A percentile compares a stretch with the other conserved stretches of the same genome.
Evolutionary conservation across 208 protist species (phyloP).

Genomic region (Borovskyia barvae): DNA sequence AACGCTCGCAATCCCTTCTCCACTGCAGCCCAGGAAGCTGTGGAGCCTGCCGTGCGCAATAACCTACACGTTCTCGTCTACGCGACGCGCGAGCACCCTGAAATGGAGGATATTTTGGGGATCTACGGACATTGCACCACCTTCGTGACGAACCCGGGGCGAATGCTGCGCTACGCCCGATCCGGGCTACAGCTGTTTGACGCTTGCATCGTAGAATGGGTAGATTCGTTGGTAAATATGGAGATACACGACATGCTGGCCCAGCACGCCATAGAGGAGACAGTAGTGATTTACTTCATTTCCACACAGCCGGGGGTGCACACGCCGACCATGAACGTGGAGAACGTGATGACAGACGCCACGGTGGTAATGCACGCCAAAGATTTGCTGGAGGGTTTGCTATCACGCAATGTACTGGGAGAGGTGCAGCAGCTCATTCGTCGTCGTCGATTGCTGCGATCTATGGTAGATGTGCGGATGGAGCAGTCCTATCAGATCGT

Average conservation of each 20-base stretch:
- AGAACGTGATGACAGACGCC: slow-evolving; percentile 27
- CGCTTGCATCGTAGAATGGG: slow-evolving; percentile 67
- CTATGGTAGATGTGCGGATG: slow-evolving; percentile 48
- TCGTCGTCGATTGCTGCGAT: slow-evolving; percentile 38
- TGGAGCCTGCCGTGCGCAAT: slow-evolving; percentile 12
- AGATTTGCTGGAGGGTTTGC: slow-evolving; percentile 18
- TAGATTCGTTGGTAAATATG: slow-evolving; percentile 34
- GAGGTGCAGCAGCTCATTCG: slow-evolving; percentile 42
- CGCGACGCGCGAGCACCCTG: slow-evolving; percentile 24
- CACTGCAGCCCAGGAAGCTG: slow-evolving; percentile 3
- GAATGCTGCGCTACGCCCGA: slow-evolving; percentile 51
- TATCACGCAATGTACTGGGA: slow-evolving; percentile 32
- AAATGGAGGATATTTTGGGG: slow-evolving; percentile 46
- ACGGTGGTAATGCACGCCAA: slow-evolving; percentile 25
- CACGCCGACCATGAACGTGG: slow-evolving; percentile 25
- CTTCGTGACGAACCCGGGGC: slow-evolving; percentile 34
- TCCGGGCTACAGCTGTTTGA: slow-evolving; percentile 55
- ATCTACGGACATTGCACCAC: slow-evolving; percentile 59
- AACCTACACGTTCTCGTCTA: slow-evolving; percentile 61
- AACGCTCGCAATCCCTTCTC: neutral
- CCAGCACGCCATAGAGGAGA: slow-evolving; percentile 24
- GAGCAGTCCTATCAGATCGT: slow-evolving; percentile 61
- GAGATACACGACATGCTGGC: slow-evolving; percentile 43
- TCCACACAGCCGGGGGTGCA: slow-evolving; percentile 21
- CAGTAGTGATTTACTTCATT: slow-evolving; percentile 52